phyloP scores from a whole-genome alignment of 1,284 basidiomycete species.

The Takashimella tepidaria region DNA sequence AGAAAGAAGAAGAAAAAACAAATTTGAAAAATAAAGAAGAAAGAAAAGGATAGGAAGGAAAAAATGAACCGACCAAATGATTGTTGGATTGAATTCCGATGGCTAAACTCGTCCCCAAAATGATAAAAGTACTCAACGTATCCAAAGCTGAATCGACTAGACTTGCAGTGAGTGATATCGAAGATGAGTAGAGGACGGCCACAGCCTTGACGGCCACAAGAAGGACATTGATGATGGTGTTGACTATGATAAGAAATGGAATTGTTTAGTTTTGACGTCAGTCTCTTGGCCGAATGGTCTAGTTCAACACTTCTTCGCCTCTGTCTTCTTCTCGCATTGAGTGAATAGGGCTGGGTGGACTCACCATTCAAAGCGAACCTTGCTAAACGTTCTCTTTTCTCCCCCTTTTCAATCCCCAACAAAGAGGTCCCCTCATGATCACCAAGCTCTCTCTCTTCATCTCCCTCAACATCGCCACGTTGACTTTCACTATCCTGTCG shows the following conservation, averaged over 20 bases:
- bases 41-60: too few relatives aligned
- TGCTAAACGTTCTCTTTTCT: constrained; percentile 35
- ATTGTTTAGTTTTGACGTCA: too few relatives aligned
- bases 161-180: constrained; percentile 55
- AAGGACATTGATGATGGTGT: constrained; percentile 50
- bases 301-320: not conserved
- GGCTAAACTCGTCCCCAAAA: constrained; percentile 44
- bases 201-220: constrained; percentile 52
- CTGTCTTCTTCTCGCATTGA: not conserved
- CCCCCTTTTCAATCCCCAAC: constrained; percentile 26
- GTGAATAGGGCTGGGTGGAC: too few relatives aligned
- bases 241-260: too few relatives aligned
- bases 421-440: constrained; percentile 28
- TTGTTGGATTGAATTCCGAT: constrained; percentile 42
- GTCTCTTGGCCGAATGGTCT: too few relatives aligned
- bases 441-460: constrained; percentile 15
- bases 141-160: constrained; percentile 56
- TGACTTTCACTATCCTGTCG: constrained; percentile 7
- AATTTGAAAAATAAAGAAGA: too few relatives aligned
- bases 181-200: constrained; percentile 53
- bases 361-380: constrained; percentile 40
- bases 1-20: too few relatives aligned
- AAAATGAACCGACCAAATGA: constrained; percentile 14
- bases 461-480: constrained; percentile 5
- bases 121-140: constrained; percentile 52